Evolutionary conservation across 139 green algal genomes (phyloP), one percentile per base, ranked within the genome.

Genomic region (Astrephomene gubernaculifera): DNA sequence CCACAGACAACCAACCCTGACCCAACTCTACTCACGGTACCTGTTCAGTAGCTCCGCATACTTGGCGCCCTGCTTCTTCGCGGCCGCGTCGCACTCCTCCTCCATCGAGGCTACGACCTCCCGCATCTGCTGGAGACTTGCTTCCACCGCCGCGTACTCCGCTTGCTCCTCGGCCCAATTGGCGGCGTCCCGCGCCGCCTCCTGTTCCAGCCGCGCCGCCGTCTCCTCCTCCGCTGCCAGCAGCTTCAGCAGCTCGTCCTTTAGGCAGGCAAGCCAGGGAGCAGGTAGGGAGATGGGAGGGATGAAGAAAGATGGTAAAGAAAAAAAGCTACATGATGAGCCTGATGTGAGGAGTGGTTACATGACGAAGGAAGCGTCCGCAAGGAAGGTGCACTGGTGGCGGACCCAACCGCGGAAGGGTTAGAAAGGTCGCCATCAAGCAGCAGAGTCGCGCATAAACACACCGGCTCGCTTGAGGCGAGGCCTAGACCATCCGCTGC

Each of bases 61-160:
- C 64, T 84, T 70, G 12, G 63, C 78, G 6, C 64, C 60, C 60
- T 84, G 60, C 65, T 84, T 49, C 61, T 38, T 49, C 7, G 78
- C 78, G 22, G 39, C 60, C 78, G 10, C 61, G n/a, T 38, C 74
- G 78, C 78, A 84, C 41, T 64, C 61, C 43, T 84, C 78, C 43
- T 84, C 78, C 41, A 44, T 19, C 7, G 45, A 61, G 19, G 29
- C 57, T 24, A 75, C 64, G 14, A 65, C 78, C 38, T 71, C 64
- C 19, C 63, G 78, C 61, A 73, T 24, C 57, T 36, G 43, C 29
- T 3, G 6, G 21, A 45, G 31, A 3, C 25, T 2, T 21, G 19
- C 63, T 41, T 12, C 12, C 8, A 74, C n/a, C 31, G 63, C 43
- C 0, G 36, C 64, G 31, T 65, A 65, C 31, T 73, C 65, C 3